Conservation (phyloP, 768 basidiomycete genomes). For the Mycena belliarum region DNA sequence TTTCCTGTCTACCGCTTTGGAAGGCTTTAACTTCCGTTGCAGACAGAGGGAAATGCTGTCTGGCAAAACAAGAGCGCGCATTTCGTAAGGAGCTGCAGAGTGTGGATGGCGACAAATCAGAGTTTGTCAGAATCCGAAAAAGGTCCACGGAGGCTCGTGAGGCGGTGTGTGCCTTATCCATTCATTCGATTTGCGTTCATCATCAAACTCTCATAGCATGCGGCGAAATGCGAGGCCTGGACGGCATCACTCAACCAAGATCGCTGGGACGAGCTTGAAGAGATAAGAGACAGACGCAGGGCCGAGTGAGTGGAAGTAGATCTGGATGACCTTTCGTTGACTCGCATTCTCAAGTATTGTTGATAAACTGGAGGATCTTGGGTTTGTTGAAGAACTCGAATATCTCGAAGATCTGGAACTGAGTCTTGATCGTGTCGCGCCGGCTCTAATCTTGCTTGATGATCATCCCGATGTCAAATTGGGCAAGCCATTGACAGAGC, state of each 20-base stretch:
- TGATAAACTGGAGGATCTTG: slow-evolving; percentile 20
- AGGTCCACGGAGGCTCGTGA: slow-evolving; percentile 11
- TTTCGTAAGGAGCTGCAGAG: slow-evolving; percentile 23
- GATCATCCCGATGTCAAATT: slow-evolving; percentile 23
- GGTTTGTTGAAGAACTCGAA: slow-evolving; percentile 18
- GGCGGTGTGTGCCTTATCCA: not conserved
- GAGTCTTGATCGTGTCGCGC: not conserved
- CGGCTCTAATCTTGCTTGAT: slow-evolving; percentile 9
- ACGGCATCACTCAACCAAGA: slow-evolving; percentile 11
- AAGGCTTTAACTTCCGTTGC: not conserved
- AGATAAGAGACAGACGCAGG: slow-evolving; percentile 13
- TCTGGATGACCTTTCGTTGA: not conserved
- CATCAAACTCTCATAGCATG: not conserved
- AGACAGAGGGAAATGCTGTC: slow-evolving; percentile 20
- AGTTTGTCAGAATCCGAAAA: slow-evolving; percentile 20
- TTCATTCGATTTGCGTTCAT: too few relatives aligned
- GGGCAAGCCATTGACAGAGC: slow-evolving; percentile 21
- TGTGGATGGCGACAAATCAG: slow-evolving; percentile 5
- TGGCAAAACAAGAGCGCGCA: slow-evolving; percentile 16
- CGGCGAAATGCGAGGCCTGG: slow-evolving; percentile 10
- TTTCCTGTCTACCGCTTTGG: not conserved
- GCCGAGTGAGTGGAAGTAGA: slow-evolving; percentile 13
- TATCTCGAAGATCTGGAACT: not conserved
- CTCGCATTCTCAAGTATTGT: slow-evolving; percentile 3
- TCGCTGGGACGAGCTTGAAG: slow-evolving; percentile 10